phyloP scores from a whole-genome alignment of 2,329 filamentous ascomycete genomes.

The Monosporascus sp. region DNA sequence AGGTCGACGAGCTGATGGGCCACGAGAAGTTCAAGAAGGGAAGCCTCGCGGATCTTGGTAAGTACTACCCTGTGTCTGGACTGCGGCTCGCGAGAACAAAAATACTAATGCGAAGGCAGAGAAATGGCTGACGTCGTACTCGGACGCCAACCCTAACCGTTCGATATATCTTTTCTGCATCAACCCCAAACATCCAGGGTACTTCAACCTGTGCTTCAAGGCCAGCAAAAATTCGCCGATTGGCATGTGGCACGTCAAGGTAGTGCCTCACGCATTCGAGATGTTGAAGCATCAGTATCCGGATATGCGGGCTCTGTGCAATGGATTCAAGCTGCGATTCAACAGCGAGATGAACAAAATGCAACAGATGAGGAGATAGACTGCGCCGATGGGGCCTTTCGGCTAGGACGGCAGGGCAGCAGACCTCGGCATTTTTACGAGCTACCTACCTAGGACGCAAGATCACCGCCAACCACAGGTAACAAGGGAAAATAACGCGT shows the following conservation, averaged over 20 bases:
- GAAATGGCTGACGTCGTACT: constrained; percentile 93
- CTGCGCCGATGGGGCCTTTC: too few relatives aligned
- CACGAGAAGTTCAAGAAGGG: constrained; percentile 90
- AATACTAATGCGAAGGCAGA: constrained; percentile 48
- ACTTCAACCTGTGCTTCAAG: constrained; percentile 97
- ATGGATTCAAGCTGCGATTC: constrained; percentile 88
- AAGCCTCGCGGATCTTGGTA: constrained; percentile 78
- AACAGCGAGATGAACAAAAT: constrained; percentile 62
- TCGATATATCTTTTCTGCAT: constrained; percentile 96
- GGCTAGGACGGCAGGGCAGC: background rate
- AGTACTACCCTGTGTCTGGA: constrained; percentile 32
- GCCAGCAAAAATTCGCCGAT: constrained; percentile 70
- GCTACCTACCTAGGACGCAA: too few relatives aligned
- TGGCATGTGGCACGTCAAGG: constrained; percentile 78
- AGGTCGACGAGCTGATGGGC: constrained; percentile 92
- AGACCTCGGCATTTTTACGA: background rate
- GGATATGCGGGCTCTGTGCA: constrained; percentile 91
- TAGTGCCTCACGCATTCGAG: constrained; percentile 91
- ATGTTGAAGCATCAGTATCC: constrained; percentile 85
- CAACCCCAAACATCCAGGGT: constrained; percentile 84
- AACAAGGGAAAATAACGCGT: too few relatives aligned
- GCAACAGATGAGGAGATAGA: constrained; percentile 30
- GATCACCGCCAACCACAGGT: too few relatives aligned
- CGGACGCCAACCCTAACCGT: constrained; percentile 89
- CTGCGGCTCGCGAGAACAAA: background rate